These are phyloP conservation scores for Alternaria novae-zelandiae DNA, from an alignment of 2,329 filamentous ascomycete genomes.

Conservation along the genomic window DNA sequence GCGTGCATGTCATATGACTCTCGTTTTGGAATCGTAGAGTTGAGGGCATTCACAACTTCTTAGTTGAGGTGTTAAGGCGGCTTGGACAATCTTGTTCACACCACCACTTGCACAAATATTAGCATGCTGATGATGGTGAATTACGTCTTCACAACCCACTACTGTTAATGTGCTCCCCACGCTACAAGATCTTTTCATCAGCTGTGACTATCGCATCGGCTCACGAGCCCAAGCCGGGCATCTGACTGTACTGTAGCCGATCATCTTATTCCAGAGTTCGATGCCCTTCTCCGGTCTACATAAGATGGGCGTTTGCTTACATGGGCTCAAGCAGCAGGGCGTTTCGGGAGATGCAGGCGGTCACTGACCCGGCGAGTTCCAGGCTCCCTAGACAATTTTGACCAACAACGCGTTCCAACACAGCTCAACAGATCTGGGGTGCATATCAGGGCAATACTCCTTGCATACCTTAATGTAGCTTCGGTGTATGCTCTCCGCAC, in stretches of 20 bases:
- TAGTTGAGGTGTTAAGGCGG: constrained; percentile 6
- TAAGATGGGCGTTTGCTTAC: background rate
- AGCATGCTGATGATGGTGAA: background rate
- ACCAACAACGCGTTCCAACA: constrained; percentile 4
- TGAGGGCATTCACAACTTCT: constrained; percentile 4
- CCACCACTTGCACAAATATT: background rate
- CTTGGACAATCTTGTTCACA: background rate
- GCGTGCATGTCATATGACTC: constrained; percentile 13
- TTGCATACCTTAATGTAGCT: constrained; percentile 12
- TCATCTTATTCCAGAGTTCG: background rate
- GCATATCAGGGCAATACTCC: constrained; percentile 17
- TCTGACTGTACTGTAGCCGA: background rate
- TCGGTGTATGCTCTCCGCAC: background rate
- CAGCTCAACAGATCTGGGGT: constrained; percentile 27
- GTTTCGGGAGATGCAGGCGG: constrained; percentile 2
- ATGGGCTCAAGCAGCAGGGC: constrained; percentile 1
- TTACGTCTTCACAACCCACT: background rate
- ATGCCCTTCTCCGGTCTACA: background rate
- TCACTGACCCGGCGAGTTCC: constrained; percentile 11
- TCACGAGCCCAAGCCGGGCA: background rate
- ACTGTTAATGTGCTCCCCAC: background rate
- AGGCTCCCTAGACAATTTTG: background rate
- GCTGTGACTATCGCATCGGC: background rate
- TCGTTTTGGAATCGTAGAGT: constrained; percentile 3
- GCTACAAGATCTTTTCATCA: background rate